Evolutionary conservation across 2,329 filamentous ascomycete species (phyloP), one percentile per base, ranked within the genome.

Genomic region (Ambrosiella beaveri): DNA sequence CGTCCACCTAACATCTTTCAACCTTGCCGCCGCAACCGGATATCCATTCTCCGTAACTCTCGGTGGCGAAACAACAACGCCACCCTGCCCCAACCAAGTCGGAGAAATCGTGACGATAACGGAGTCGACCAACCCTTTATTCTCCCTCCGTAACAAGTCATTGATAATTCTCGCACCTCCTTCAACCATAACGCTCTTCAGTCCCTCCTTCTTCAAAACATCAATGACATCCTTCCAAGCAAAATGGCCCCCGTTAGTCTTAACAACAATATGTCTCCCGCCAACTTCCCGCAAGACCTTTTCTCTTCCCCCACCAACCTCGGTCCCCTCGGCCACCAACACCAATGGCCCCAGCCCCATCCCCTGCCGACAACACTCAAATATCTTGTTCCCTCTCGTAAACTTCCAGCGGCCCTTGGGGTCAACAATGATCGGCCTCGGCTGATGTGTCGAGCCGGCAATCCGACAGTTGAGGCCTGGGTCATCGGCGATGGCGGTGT

Each of bases 61-160:
- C 17, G 79, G 74, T 1, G 90, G 91, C 52, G 81, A 84, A 2
- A 95, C 87, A 9, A 82, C 75, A 8, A 96, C 86, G 7, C 88
- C 88, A 1, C 86, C 88, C 61, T 79, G 75, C 1, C 91, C 91
- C n/a, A 97, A 75, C 80, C 88, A 97, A 0, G 82, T 88, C 7
- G 91, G 91, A 2, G 91, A 89, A 65, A 96, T 82, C 0, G 91
- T 96, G 59, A 96, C 76, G 64, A 97, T 85, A 54, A 95, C 82
- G 1, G 84, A 84, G 66, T 88, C 78, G 47, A 95, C 74, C 7
- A 89, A 71, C n/a, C 68, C 64, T 13, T 79, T 73, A 64, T 82
- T 80, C 36, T 73, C 71, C 1, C 78, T 74, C 44, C 77, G 74
- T n/a, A 97, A 74, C 15, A 97, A 71, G 41, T 85, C 80, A 66